These are phyloP conservation scores for Oryza glumipatula DNA, from an alignment of 176 grass and related monocot genomes.

Conservation along the genomic window DNA sequence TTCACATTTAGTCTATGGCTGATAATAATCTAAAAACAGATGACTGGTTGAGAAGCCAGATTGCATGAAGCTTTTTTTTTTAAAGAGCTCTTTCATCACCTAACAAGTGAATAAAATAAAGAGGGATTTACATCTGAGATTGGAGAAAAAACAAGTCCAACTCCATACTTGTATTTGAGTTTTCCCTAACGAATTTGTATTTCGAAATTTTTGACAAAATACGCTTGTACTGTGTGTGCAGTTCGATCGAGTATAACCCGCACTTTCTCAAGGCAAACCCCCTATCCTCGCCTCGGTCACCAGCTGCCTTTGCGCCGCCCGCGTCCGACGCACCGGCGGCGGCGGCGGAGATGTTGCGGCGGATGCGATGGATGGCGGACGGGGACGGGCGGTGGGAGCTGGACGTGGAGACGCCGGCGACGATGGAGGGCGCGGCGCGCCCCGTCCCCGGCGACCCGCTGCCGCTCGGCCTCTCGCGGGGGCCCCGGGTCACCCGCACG, in stretches of 20 bases:
- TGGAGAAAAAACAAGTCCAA: not conserved
- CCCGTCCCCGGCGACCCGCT: conserved; percentile 79
- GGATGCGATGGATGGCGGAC: conserved; percentile 73
- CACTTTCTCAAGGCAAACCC: not conserved
- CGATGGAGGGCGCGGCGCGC: conserved; percentile 90
- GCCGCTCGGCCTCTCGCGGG: conserved; percentile 75
- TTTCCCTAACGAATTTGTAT: no score
- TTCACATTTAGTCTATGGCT: no score
- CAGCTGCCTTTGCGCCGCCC: not conserved
- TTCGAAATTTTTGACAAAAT: not conserved
- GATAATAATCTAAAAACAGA: no score
- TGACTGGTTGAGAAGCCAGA: no score
- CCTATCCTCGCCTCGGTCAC: conserved; percentile 38
- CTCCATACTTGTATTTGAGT: no score
- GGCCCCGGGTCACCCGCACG: conserved; percentile 69
- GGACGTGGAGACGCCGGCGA: conserved; percentile 77
- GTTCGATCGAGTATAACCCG: not conserved
- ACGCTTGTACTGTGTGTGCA: not conserved
- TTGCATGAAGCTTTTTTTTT: no score
- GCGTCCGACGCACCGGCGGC: not conserved
- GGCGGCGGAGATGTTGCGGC: conserved; percentile 54
- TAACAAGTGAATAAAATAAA: not conserved
- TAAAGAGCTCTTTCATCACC: no score
- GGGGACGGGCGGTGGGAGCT: conserved; percentile 75
- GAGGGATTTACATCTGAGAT: not conserved